Evolutionary conservation across 1,284 basidiomycete genomes (phyloP), one percentile per base, ranked within the genome.

Genomic region (Moesziomyces parantarcticus): DNA sequence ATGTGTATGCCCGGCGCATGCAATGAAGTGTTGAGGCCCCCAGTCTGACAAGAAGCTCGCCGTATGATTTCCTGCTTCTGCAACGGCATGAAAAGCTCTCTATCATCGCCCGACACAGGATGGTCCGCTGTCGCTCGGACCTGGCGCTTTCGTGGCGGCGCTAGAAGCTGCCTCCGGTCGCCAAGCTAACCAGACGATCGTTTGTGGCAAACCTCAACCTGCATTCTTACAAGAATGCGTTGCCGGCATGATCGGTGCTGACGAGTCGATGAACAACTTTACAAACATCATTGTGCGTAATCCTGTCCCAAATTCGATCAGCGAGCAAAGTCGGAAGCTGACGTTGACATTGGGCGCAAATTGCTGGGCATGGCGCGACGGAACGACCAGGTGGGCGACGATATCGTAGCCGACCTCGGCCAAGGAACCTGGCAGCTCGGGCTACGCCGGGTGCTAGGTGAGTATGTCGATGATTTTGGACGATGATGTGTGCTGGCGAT

Each of bases 261-360:
- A 51, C 14, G 50, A 54, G 25, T 22, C 16, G 16, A 51, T 54
- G 39, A 40, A 16, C 36, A 36, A 60, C 39, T 58, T 50, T 26
- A 68, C 45, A 11, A 68, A 64, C 46, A 64, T 69, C 50, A 73
- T 73, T 25, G 70, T 73, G 41, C 68, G 70, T 68, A n/a, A 2
- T 13, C 34, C 5, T 36, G 34, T 18, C 14, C 34, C 34, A 36
- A 14, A 14, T 5, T 32, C 34, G 16, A 36, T 18, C 34, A 36
- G 34, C 14, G 34, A 13, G 34, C 34, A 36, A 13, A 18, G 16
- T 16, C 14, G 34, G 14, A 36, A 36, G 16, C 34, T 36, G 34
- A 36, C 34, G 3, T 13, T 5, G 14, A 36, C 14, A 3, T 13
- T 34, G 18, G 21, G 20, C n/a, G 23, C 16, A 2, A n/a, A n/a